Percentiles rank a stretch among this genome's conserved stretches.
Conservation (phyloP, 768 basidiomycete genomes). For the Coprinopsis marcescibilis region DNA sequence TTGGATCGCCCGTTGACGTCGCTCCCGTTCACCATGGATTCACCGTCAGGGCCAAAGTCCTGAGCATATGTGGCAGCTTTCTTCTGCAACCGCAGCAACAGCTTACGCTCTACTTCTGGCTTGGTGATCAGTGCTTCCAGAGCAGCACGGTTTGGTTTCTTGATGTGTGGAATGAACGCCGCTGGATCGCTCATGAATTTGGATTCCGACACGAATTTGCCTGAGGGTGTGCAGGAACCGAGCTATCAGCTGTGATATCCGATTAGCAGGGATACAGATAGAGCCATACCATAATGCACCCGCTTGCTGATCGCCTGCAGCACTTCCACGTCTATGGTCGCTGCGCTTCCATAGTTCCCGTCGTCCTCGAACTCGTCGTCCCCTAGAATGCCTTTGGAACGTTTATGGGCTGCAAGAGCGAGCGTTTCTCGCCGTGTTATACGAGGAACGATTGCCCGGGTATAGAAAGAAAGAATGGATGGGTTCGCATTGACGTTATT, state of each 20-base stretch:
- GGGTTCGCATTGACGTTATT: constrained; percentile 83
- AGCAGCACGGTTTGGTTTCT: constrained; percentile 65
- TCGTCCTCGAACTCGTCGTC: constrained; percentile 82
- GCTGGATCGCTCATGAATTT: constrained; percentile 88
- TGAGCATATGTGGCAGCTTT: constrained; percentile 80
- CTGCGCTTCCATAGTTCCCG: constrained; percentile 95
- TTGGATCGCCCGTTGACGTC: constrained; percentile 6
- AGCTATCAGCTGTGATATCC: background rate
- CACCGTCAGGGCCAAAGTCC: constrained; percentile 70
- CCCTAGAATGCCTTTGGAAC: constrained; percentile 58
- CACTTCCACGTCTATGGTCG: constrained; percentile 91
- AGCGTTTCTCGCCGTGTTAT: constrained; percentile 75
- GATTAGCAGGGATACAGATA: background rate
- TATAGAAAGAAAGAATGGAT: constrained; percentile 87
- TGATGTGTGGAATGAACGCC: constrained; percentile 90
- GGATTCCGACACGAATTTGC: constrained; percentile 98
- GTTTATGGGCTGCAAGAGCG: constrained; percentile 57
- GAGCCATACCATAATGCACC: constrained; percentile 88
- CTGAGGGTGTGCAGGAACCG: constrained; percentile 33
- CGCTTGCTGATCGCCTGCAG: constrained; percentile 98
- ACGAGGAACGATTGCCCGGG: constrained; percentile 78
- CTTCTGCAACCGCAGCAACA: constrained; percentile 78
- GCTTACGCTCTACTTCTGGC: constrained; percentile 85
- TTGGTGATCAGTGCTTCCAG: constrained; percentile 93
- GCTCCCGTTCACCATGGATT: constrained; percentile 13